phyloP scores from a whole-genome alignment of 805 yeast genomes.

The Huiozyma naganishii region DNA sequence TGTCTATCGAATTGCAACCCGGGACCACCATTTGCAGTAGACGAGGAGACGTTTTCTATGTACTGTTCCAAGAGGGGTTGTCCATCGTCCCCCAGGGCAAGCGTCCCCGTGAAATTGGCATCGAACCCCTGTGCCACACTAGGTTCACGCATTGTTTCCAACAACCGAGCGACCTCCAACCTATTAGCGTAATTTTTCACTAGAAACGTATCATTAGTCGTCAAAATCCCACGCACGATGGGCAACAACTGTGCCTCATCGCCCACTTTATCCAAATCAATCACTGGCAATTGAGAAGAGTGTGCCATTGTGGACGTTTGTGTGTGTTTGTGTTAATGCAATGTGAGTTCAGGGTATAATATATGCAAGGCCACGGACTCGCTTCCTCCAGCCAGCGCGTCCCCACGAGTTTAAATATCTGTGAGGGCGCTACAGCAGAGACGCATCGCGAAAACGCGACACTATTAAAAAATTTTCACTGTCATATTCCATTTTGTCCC shows the following conservation, averaged over 20 bases:
- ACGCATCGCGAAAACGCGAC: too few relatives aligned
- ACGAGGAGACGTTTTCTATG: constrained; percentile 10
- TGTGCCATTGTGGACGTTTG: too few relatives aligned
- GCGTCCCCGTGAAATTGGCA: constrained; percentile 20
- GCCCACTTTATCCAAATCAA: constrained; percentile 19
- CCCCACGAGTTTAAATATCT: too few relatives aligned
- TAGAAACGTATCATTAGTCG: constrained; percentile 18
- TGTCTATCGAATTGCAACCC: constrained; percentile 8
- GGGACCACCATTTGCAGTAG: neutral
- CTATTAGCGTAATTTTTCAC: constrained; percentile 24
- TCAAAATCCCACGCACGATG: constrained; percentile 13
- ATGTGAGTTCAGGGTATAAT: too few relatives aligned
- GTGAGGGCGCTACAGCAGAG: too few relatives aligned
- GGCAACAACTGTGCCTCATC: constrained; percentile 19
- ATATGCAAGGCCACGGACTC: too few relatives aligned
- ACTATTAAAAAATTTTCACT: too few relatives aligned
- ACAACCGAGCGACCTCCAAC: constrained; percentile 9
- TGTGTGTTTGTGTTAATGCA: too few relatives aligned
- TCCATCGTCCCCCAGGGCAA: constrained; percentile 5
- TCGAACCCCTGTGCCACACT: constrained; percentile 13
- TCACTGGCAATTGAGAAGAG: constrained; percentile 7
- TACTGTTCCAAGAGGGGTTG: constrained; percentile 19
- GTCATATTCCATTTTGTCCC: too few relatives aligned
- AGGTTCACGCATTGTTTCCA: constrained; percentile 4
- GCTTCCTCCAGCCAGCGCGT: too few relatives aligned